These are phyloP conservation scores for Polytolypa hystricis DNA, from an alignment of 2,329 filamentous ascomycete genomes.

Conservation along the genomic window DNA sequence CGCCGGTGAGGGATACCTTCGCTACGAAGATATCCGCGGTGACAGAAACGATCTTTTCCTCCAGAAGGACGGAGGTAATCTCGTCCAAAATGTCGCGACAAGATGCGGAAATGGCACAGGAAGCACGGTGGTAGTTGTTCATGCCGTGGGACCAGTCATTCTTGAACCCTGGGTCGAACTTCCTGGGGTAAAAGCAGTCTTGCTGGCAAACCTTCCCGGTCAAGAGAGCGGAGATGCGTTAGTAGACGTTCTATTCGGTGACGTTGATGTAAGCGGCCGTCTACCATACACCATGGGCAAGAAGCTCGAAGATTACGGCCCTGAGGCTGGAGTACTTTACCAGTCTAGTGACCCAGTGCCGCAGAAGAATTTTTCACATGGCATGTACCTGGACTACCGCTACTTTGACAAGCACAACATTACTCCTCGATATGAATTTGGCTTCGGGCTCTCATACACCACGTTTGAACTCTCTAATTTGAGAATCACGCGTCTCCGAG, in stretches of 20 bases:
- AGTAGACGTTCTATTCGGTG: slow-evolving; percentile 36
- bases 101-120: slow-evolving; percentile 53
- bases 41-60: slow-evolving; percentile 48
- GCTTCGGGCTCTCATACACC: slow-evolving; percentile 75
- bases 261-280: slow-evolving; percentile 39
- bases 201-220: slow-evolving; percentile 55
- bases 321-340: slow-evolving; percentile 57
- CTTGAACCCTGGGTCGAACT: slow-evolving; percentile 53
- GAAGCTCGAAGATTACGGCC: slow-evolving; percentile 50
- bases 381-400: slow-evolving; percentile 80
- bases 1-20: slow-evolving; percentile 40
- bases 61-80: slow-evolving; percentile 62
- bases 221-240: slow-evolving; percentile 40
- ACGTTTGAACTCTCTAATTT: slow-evolving; percentile 53
- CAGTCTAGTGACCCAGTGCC: slow-evolving; percentile 58
- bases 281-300: slow-evolving; percentile 52
- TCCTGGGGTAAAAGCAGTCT: slow-evolving; percentile 51
- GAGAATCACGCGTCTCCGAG: slow-evolving; percentile 36
- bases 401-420: slow-evolving; percentile 71
- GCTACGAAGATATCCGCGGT: slow-evolving; percentile 45
- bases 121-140: slow-evolving; percentile 70
- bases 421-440: slow-evolving; percentile 72
- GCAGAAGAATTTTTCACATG: slow-evolving; percentile 74
- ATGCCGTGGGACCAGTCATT: slow-evolving; percentile 62
- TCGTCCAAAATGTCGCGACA: slow-evolving; percentile 60